Conservation (phyloP, 139 green algal species). For the Chlorella sp. region DNA sequence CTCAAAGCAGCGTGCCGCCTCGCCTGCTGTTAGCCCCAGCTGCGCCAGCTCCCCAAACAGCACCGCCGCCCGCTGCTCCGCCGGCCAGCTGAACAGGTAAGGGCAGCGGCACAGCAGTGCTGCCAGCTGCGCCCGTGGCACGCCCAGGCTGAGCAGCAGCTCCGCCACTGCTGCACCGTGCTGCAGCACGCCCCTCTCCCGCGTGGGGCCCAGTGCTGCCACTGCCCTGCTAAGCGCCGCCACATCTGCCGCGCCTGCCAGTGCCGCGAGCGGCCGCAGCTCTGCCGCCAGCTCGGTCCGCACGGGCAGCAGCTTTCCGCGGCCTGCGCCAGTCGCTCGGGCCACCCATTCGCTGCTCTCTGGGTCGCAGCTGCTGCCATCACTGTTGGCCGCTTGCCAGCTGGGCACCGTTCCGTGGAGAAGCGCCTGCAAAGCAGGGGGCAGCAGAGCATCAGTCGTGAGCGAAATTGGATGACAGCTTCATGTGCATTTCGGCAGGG, state of each 20-base stretch:
- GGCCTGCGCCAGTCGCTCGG: too few relatives aligned
- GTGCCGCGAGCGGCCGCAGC: background rate
- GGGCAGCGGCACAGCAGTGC: slow-evolving; percentile 8
- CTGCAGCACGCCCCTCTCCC: background rate
- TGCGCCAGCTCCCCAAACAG: slow-evolving; percentile 14
- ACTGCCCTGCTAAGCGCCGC: background rate
- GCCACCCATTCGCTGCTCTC: too few relatives aligned
- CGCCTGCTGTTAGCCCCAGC: background rate
- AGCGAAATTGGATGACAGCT: too few relatives aligned
- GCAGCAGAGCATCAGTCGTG: too few relatives aligned
- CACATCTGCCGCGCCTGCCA: background rate
- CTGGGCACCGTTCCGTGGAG: too few relatives aligned
- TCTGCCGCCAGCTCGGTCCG: background rate
- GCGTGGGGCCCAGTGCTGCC: background rate
- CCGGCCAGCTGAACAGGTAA: slow-evolving; percentile 1
- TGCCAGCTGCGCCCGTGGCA: background rate
- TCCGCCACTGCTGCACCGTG: background rate
- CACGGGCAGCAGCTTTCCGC: background rate
- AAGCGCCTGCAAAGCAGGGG: too few relatives aligned
- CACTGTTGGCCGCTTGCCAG: too few relatives aligned
- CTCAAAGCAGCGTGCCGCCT: slow-evolving; percentile 14
- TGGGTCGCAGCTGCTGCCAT: too few relatives aligned
- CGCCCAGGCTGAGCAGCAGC: background rate
- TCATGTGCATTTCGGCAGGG: too few relatives aligned
- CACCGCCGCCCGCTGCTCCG: slow-evolving; percentile 1